A percentile compares a stretch with the other conserved stretches of the same genome.
These are phyloP conservation scores for Pichia californica DNA, from an alignment of 805 yeast genomes.

Conservation along the genomic window DNA sequence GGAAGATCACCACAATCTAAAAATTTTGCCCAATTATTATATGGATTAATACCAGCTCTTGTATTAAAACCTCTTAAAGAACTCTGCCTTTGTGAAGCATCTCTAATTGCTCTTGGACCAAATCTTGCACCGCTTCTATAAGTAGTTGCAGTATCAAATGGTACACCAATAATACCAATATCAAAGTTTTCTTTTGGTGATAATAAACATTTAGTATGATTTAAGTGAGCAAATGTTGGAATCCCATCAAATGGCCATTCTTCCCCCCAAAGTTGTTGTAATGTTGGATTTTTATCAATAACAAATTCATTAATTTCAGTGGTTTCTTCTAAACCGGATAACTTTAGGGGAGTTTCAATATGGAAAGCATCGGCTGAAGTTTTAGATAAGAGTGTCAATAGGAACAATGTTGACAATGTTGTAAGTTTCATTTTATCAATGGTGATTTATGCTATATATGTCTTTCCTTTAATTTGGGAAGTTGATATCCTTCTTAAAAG, in stretches of 20 bases:
- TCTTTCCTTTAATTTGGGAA: too few relatives aligned
- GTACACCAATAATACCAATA: conserved; percentile 70
- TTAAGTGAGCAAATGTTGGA: conserved; percentile 69
- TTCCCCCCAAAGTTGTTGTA: conserved; percentile 50
- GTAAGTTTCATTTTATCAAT: too few relatives aligned
- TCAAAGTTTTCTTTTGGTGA: conserved; percentile 46
- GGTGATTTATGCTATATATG: too few relatives aligned
- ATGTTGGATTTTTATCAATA: neutral
- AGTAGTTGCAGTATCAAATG: conserved; percentile 77
- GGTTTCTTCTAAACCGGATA: neutral
- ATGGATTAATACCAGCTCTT: conserved; percentile 46
- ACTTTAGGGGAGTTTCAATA: neutral
- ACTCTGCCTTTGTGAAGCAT: conserved; percentile 67
- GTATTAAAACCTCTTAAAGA: conserved; percentile 63
- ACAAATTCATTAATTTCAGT: too few relatives aligned
- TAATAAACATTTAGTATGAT: conserved; percentile 50
- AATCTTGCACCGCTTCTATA: conserved; percentile 79
- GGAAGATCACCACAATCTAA: conserved; percentile 56
- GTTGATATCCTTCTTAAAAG: too few relatives aligned
- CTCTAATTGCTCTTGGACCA: conserved; percentile 69
- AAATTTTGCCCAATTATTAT: conserved; percentile 41
- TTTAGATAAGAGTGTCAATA: too few relatives aligned
- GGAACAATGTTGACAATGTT: too few relatives aligned
- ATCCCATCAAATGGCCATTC: conserved; percentile 69
- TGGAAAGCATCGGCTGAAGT: too few relatives aligned